Conservation (phyloP, 2,329 filamentous ascomycete genomes). For the Lasiodiplodia gonubiensis region DNA sequence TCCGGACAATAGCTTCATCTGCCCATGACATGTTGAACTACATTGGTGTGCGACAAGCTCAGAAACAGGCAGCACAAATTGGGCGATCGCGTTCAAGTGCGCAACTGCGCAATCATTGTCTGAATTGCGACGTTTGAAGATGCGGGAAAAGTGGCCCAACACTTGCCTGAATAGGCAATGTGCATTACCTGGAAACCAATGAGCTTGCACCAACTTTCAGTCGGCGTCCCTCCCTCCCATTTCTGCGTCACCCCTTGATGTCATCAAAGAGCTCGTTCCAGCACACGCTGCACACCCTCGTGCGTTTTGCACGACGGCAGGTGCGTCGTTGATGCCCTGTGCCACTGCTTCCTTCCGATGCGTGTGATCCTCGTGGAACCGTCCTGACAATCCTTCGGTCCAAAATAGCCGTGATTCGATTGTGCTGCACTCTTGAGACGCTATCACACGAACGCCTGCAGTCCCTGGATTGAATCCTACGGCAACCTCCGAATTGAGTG, state of each 20-base stretch:
- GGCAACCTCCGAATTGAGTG: too few relatives aligned
- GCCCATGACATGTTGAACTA: too few relatives aligned
- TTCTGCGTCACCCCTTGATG: background rate
- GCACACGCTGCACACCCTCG: too few relatives aligned
- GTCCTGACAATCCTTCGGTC: too few relatives aligned
- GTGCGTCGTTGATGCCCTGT: background rate
- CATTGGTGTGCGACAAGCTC: too few relatives aligned
- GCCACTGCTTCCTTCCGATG: background rate
- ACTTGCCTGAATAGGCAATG: background rate
- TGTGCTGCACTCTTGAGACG: too few relatives aligned
- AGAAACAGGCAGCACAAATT: background rate
- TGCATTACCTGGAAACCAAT: background rate
- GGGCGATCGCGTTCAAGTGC: background rate
- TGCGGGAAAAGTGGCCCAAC: background rate
- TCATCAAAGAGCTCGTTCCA: background rate
- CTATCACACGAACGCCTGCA: too few relatives aligned
- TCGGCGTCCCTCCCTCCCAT: background rate
- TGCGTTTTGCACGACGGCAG: background rate
- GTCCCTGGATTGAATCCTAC: too few relatives aligned
- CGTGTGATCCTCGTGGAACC: background rate
- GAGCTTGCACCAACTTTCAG: background rate
- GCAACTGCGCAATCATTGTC: background rate
- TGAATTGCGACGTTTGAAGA: constrained; percentile 8
- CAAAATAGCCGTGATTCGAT: too few relatives aligned
- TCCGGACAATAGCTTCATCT: too few relatives aligned